These are phyloP conservation scores for Pseudogymnoascus sp. DNA, from an alignment of 2,329 filamentous ascomycete genomes.

Conservation along the genomic window DNA sequence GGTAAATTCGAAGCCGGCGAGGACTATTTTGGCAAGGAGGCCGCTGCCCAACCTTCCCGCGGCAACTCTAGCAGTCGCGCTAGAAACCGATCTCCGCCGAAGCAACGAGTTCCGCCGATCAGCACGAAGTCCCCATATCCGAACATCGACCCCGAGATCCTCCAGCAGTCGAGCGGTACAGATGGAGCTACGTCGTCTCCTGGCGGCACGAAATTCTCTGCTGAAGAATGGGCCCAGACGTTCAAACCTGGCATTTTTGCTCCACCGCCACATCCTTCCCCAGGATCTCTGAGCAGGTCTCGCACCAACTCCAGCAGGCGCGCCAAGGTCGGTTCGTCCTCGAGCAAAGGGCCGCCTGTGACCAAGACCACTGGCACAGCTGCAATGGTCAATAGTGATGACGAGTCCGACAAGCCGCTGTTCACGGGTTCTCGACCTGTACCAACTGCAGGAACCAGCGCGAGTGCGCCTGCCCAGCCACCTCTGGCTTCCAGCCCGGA, in stretches of 20 bases:
- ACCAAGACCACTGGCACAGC: constrained; percentile 13
- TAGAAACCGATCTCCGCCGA: constrained; percentile 25
- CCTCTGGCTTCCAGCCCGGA: constrained; percentile 39
- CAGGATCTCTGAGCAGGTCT: constrained; percentile 11
- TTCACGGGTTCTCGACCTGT: constrained; percentile 14
- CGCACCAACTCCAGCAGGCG: constrained; percentile 15
- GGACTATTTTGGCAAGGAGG: constrained; percentile 23
- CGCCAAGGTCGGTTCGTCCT: constrained; percentile 12
- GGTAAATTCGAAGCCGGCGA: constrained; percentile 27
- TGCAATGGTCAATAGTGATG: constrained; percentile 22
- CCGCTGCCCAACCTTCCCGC: constrained; percentile 14
- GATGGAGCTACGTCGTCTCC: constrained; percentile 22
- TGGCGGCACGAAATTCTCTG: constrained; percentile 24
- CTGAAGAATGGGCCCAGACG: constrained; percentile 24
- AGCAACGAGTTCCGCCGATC: constrained; percentile 18
- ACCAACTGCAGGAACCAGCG: not conserved
- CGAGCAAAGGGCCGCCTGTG: constrained; percentile 20
- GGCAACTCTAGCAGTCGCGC: constrained; percentile 21
- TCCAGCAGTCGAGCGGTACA: constrained; percentile 9
- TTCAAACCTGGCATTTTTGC: constrained; percentile 28
- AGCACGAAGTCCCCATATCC: constrained; percentile 11
- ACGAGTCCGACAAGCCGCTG: constrained; percentile 20
- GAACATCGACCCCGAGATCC: constrained; percentile 8
- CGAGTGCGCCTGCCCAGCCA: constrained; percentile 5
- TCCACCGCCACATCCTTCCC: constrained; percentile 15